A percentile compares a stretch with the other conserved stretches of the same genome.
Conservation (phyloP, 208 protist genomes). For the Crithidia sp. region DNA sequence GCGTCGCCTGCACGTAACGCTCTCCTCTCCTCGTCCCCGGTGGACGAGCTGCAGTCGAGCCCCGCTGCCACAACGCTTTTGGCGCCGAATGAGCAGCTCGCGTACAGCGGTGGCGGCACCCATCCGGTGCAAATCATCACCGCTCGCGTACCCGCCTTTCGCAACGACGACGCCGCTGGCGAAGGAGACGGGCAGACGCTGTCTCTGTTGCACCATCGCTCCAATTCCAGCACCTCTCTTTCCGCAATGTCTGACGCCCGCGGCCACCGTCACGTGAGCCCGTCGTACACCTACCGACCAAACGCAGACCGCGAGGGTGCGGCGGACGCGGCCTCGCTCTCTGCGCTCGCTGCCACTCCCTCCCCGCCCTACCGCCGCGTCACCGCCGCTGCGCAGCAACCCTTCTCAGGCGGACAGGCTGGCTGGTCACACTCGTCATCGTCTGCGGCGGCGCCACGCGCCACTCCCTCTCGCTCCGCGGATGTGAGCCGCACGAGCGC, state of each 20-base stretch:
- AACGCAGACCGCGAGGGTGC: not conserved
- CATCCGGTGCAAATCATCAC: conserved; percentile 31
- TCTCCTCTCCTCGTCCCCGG: conserved; percentile 1
- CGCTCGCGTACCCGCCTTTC: conserved; percentile 27
- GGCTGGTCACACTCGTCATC: not conserved
- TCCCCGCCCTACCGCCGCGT: conserved; percentile 22
- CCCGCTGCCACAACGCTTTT: conserved; percentile 15
- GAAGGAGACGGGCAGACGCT: not conserved
- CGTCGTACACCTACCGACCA: not conserved
- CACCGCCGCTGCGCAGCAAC: not conserved
- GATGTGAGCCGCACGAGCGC: not conserved
- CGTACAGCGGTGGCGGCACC: conserved; percentile 30
- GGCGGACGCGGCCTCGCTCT: conserved; percentile 3
- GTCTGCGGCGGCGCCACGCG: not conserved
- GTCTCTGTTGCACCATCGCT: not conserved
- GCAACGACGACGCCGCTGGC: conserved; percentile 32
- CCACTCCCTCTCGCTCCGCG: not conserved
- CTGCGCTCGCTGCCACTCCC: conserved; percentile 2
- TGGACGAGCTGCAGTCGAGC: conserved; percentile 8
- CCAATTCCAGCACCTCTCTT: not conserved
- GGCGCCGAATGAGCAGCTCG: conserved; percentile 25
- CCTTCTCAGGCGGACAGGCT: not conserved
- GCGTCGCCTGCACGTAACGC: not conserved
- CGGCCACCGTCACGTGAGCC: not conserved
- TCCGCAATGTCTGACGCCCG: not conserved